A percentile compares a stretch with the other conserved stretches of the same genome.
phyloP scores from a whole-genome alignment of 352 stramenopile genomes.

The Globisporangium spiculum region DNA sequence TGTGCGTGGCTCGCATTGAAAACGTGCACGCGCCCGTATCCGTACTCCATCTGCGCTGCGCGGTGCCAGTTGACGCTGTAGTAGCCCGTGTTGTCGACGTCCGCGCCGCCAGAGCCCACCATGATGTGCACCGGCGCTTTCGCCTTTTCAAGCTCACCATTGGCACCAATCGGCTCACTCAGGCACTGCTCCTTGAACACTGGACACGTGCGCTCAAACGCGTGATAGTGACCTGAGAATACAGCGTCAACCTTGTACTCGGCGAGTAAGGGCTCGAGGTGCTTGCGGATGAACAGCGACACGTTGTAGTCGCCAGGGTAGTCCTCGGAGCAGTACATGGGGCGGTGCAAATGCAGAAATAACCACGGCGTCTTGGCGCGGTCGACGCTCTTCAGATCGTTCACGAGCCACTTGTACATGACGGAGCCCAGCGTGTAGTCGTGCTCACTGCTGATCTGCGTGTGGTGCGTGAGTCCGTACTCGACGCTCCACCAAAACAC shows the following conservation, averaged over 20 bases:
- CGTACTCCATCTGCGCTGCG: slow-evolving; percentile 54
- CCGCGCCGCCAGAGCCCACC: slow-evolving; percentile 80
- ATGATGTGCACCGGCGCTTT: slow-evolving; percentile 81
- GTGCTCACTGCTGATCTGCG: slow-evolving; percentile 91
- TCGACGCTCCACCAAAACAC: slow-evolving; percentile 92
- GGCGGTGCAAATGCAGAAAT: slow-evolving; percentile 87
- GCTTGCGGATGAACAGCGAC: slow-evolving; percentile 69
- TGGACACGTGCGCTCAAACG: slow-evolving; percentile 90
- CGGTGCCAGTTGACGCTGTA: slow-evolving; percentile 59
- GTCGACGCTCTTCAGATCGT: slow-evolving; percentile 82
- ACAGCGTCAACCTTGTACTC: slow-evolving; percentile 88
- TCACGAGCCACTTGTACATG: slow-evolving; percentile 89
- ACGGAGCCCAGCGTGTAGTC: slow-evolving; percentile 75
- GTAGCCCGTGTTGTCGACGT: slow-evolving; percentile 57
- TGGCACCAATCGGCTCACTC: slow-evolving; percentile 28
- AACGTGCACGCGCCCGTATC: slow-evolving; percentile 76
- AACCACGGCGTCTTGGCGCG: slow-evolving; percentile 89
- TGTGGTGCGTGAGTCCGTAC: slow-evolving; percentile 85
- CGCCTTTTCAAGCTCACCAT: slow-evolving; percentile 16
- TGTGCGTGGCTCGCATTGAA: slow-evolving; percentile 58
- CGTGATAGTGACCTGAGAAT: slow-evolving; percentile 91
- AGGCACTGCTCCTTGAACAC: slow-evolving; percentile 70
- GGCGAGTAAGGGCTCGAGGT: slow-evolving; percentile 89
- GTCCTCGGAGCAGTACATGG: slow-evolving; percentile 87
- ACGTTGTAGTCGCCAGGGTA: slow-evolving; percentile 61